Conservation (phyloP, 1,284 basidiomycete species). For the Ceratobasidium sp. region DNA sequence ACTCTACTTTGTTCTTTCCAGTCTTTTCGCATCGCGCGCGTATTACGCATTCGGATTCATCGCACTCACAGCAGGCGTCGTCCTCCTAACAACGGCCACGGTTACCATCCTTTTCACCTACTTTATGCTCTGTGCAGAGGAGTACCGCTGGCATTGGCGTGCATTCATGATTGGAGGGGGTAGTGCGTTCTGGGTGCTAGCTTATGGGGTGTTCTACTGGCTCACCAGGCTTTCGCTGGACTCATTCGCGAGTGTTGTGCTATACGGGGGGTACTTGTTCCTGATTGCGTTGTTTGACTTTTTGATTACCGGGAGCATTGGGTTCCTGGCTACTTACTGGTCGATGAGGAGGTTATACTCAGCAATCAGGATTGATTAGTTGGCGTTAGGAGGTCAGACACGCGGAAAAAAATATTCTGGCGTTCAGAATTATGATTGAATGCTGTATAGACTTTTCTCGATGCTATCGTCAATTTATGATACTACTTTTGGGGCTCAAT, state of each 20-base stretch:
- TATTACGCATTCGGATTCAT: slow-evolving; percentile 98
- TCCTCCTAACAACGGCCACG: slow-evolving; percentile 86
- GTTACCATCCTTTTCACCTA: slow-evolving; percentile 91
- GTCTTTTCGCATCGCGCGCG: slow-evolving; percentile 90
- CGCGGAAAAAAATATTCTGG: background rate
- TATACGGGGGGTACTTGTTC: slow-evolving; percentile 92
- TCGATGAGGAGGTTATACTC: slow-evolving; percentile 81
- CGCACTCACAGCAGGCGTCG: slow-evolving; percentile 84
- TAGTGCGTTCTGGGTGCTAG: slow-evolving; percentile 89
- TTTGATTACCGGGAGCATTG: slow-evolving; percentile 76
- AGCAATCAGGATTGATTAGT: slow-evolving; percentile 58
- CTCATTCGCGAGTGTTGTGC: slow-evolving; percentile 80
- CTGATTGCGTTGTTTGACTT: slow-evolving; percentile 86
- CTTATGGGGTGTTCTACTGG: slow-evolving; percentile 90
- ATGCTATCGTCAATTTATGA: background rate
- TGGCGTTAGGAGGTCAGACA: background rate
- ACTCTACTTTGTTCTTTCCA: slow-evolving; percentile 91
- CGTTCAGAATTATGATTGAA: background rate
- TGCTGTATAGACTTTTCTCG: background rate
- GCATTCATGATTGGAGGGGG: slow-evolving; percentile 94
- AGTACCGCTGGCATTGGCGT: slow-evolving; percentile 98
- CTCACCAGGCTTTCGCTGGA: slow-evolving; percentile 82
- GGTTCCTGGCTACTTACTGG: slow-evolving; percentile 85
- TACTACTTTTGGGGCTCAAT: too few relatives aligned
- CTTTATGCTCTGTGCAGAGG: slow-evolving; percentile 93